These are phyloP conservation scores for Stachybotrys chartarum DNA, from an alignment of 2,329 filamentous ascomycete species.

Conservation along the genomic window DNA sequence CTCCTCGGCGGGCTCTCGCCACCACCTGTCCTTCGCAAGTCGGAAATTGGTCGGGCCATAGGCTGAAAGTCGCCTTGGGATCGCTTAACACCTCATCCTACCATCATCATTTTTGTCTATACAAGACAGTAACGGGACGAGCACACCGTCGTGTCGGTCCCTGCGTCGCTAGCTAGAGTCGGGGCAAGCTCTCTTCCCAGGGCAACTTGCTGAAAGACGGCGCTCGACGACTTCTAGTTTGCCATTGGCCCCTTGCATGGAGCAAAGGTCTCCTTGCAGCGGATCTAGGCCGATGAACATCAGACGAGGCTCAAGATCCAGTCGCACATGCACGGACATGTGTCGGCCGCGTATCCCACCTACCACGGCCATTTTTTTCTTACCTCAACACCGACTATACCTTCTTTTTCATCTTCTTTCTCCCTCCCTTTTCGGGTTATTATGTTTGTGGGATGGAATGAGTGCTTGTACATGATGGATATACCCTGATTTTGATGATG, in stretches of 20 bases:
- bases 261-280: too few relatives aligned
- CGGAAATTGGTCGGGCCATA: constrained; percentile 46
- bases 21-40: constrained; percentile 36
- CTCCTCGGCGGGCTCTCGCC: constrained; percentile 40
- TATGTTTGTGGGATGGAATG: constrained; percentile 5
- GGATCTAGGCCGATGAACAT: too few relatives aligned
- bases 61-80: constrained; percentile 29
- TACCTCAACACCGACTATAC: neutral
- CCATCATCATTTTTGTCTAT: too few relatives aligned
- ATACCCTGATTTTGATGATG: constrained; percentile 18
- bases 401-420: constrained; percentile 1
- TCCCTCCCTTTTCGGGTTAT: constrained; percentile 4
- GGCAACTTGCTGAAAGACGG: too few relatives aligned
- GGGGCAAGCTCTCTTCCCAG: too few relatives aligned
- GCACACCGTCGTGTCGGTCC: too few relatives aligned
- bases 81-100: neutral
- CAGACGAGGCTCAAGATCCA: too few relatives aligned
- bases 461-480: constrained; percentile 19
- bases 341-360: neutral
- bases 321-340: too few relatives aligned
- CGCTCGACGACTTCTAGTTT: too few relatives aligned
- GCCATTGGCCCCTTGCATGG: too few relatives aligned
- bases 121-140: too few relatives aligned
- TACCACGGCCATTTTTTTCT: neutral
- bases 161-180: too few relatives aligned